phyloP scores from a whole-genome alignment of 2,329 filamentous ascomycete genomes.

The Plenodomus lindquistii region DNA sequence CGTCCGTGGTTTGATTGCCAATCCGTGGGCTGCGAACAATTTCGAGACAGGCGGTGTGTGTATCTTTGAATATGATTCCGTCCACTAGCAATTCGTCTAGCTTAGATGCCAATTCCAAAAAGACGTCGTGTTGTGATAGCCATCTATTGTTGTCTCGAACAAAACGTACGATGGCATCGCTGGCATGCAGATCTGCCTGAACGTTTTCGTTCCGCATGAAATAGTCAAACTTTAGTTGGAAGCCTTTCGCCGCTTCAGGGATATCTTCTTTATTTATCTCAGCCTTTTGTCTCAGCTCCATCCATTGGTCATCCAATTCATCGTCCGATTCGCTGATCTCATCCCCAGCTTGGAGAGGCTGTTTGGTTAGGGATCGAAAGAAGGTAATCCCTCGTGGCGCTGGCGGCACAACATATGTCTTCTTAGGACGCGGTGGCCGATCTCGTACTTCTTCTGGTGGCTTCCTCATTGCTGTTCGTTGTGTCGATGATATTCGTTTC shows the following conservation, averaged over 20 bases:
- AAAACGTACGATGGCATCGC: conserved; percentile 49
- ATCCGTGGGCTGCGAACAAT: conserved; percentile 6
- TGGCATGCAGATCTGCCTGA: conserved; percentile 35
- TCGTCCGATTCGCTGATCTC: conserved; percentile 50
- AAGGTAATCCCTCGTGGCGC: conserved; percentile 41
- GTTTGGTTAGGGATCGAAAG: conserved; percentile 47
- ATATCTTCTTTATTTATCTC: conserved; percentile 19
- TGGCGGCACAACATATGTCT: conserved; percentile 43
- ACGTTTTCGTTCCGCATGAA: conserved; percentile 45
- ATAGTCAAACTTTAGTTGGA: conserved; percentile 44
- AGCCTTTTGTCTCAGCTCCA: conserved; percentile 34
- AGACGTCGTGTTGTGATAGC: conserved; percentile 26
- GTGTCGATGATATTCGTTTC: not conserved
- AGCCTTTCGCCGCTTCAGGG: conserved; percentile 26
- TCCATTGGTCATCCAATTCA: conserved; percentile 46
- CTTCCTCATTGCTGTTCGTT: conserved; percentile 4
- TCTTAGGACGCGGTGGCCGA: conserved; percentile 12
- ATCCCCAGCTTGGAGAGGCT: conserved; percentile 44
- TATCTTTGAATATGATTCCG: conserved; percentile 28
- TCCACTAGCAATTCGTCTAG: conserved; percentile 35
- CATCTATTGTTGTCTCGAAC: conserved; percentile 22
- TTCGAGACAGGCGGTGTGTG: conserved; percentile 19
- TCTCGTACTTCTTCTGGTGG: conserved; percentile 20
- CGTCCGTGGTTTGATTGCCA: not conserved
- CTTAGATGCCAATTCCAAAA: conserved; percentile 36